Percentiles rank a stretch among this genome's conserved stretches.
phyloP scores from a whole-genome alignment of 169 alveolate genomes.

The Eimeria brunetti region DNA sequence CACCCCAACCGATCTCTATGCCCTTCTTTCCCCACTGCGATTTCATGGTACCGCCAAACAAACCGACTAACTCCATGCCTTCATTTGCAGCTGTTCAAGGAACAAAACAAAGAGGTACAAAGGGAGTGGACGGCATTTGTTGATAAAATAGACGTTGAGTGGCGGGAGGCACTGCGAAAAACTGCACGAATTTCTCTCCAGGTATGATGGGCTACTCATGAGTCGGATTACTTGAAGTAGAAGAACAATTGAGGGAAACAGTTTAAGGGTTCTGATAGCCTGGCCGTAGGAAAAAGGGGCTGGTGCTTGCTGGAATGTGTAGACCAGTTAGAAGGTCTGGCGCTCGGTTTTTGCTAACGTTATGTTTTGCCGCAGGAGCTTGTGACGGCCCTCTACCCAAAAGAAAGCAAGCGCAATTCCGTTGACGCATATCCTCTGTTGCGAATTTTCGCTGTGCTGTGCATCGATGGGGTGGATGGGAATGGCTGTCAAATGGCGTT shows the following conservation, averaged over 20 bases:
- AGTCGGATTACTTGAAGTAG: neutral
- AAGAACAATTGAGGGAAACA: neutral
- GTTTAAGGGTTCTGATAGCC: neutral
- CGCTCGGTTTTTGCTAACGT: neutral
- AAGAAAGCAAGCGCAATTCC: slow-evolving; percentile 65
- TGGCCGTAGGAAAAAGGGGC: neutral
- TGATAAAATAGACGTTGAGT: slow-evolving; percentile 35
- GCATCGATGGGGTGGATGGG: slow-evolving; percentile 32
- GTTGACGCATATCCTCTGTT: slow-evolving; percentile 83
- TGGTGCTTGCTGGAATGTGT: neutral
- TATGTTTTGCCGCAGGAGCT: slow-evolving; percentile 53
- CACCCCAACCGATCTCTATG: no score
- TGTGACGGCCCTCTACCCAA: slow-evolving; percentile 72
- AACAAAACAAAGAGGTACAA: slow-evolving; percentile 85
- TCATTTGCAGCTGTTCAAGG: slow-evolving; percentile 84
- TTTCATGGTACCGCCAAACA: neutral
- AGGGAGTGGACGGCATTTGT: slow-evolving; percentile 82
- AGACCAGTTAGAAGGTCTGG: neutral
- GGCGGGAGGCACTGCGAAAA: slow-evolving; percentile 88
- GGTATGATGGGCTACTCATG: slow-evolving; percentile 78
- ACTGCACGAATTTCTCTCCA: slow-evolving; percentile 88
- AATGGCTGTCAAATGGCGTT: slow-evolving; percentile 82
- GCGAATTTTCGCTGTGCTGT: slow-evolving; percentile 79
- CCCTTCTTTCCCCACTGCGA: neutral
- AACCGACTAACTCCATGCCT: no score